Evolutionary conservation across 805 yeast species (phyloP).

Genomic region (Hanseniaspora pseudoguilliermondii): DNA sequence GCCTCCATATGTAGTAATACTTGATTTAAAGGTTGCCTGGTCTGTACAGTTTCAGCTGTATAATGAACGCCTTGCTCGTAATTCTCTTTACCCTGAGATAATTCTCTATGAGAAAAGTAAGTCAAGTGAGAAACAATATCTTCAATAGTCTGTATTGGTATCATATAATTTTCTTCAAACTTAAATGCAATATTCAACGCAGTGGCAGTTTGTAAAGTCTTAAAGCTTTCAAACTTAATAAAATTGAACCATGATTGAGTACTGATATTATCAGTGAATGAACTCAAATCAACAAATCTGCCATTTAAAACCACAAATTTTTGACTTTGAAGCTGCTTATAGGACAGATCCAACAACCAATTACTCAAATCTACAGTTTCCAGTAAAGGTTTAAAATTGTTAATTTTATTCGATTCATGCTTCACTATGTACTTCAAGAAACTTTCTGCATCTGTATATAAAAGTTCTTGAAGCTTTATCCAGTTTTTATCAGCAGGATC

Average conservation of each 20-base stretch:
- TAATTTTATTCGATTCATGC: constrained; percentile 10
- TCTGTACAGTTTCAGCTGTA: constrained; percentile 30
- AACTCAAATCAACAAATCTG: constrained; percentile 32
- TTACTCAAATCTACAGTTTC: constrained; percentile 1
- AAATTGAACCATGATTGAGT: constrained; percentile 29
- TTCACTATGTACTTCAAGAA: constrained; percentile 24
- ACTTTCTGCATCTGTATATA: background rate
- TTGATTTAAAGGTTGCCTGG: constrained; percentile 28
- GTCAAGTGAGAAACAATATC: constrained; percentile 32
- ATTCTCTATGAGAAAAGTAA: constrained; percentile 26
- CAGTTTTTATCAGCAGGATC: constrained; percentile 19
- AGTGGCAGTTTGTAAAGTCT: constrained; percentile 31
- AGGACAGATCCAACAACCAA: constrained; percentile 23
- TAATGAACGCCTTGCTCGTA: constrained; percentile 30
- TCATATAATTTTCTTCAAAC: constrained; percentile 15
- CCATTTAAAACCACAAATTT: constrained; percentile 43
- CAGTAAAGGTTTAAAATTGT: background rate
- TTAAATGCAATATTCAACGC: constrained; percentile 21
- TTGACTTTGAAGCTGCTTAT: constrained; percentile 21
- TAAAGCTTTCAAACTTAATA: constrained; percentile 35
- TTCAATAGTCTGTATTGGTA: constrained; percentile 37
- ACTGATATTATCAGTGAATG: constrained; percentile 16
- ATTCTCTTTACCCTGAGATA: constrained; percentile 15
- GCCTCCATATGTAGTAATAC: constrained; percentile 9
- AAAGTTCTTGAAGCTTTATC: constrained; percentile 15